Evolutionary conservation across 306 rosid species (phyloP).

Genomic region (Cucumis hystrix): DNA sequence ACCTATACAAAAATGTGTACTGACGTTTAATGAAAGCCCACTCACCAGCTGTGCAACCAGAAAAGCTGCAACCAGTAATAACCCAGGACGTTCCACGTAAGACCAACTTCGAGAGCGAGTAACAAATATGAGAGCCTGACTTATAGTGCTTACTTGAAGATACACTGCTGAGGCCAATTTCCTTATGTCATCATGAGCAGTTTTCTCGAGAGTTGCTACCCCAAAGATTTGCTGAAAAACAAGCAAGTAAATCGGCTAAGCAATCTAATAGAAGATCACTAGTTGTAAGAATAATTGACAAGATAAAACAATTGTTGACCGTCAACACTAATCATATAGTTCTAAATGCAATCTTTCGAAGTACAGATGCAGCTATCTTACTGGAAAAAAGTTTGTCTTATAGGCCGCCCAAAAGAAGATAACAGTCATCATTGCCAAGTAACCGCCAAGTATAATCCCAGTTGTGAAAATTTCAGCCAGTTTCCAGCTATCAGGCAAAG

Average conservation of each 20-base stretch:
- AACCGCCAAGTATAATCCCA: constrained; percentile 81
- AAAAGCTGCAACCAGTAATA: constrained; percentile 62
- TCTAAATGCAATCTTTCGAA: not conserved
- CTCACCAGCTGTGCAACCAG: constrained; percentile 86
- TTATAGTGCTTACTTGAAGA: constrained; percentile 95
- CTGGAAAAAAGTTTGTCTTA: constrained; percentile 90
- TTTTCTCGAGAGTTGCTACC: constrained; percentile 68
- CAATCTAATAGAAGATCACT: not conserved
- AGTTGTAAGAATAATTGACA: not conserved
- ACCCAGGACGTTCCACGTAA: constrained; percentile 81
- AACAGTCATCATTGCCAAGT: constrained; percentile 98
- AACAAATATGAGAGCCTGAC: constrained; percentile 97
- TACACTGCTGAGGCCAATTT: constrained; percentile 93
- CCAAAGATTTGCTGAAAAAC: constrained; percentile 63
- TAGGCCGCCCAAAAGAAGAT: constrained; percentile 97
- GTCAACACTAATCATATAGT: not conserved
- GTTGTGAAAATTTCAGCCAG: constrained; percentile 87
- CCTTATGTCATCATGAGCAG: constrained; percentile 66
- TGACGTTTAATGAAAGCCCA: not conserved
- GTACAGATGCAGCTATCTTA: constrained; percentile 21
- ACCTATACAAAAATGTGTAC: not conserved
- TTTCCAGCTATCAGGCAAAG: constrained; percentile 99
- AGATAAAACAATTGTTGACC: not conserved
- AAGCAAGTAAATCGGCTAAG: constrained; percentile 1
- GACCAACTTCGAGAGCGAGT: constrained; percentile 98